Base-by-base conservation (phyloP, 768 basidiomycete species). In the Sarcodon aspratus region DNA sequence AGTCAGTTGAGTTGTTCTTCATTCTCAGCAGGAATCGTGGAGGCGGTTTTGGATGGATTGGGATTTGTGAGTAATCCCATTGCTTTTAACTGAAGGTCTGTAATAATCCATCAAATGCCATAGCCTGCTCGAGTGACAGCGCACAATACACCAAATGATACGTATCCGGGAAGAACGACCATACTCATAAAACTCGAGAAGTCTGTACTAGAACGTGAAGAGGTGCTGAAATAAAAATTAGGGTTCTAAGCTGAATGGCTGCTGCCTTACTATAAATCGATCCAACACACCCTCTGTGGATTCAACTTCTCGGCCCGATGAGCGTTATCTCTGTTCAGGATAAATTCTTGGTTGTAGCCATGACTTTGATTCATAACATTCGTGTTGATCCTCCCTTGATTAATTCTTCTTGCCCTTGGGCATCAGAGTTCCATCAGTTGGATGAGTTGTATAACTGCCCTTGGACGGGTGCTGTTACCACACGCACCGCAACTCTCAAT, bases 91-190 rank as follows among this genome's bases (percentile, higher is more conserved):
- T 53, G 7, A 45, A 43, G 54, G 11, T 11, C 15, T 18, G 50
- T 40, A 52, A 18, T 49, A 13, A 43, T 33, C 1, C 46, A 27
- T 7, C 15, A 13, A 13, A 9, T 48, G 17, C 9, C 33, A 17
- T 59, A 98, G 95, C 95, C 96, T 31, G 92, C 95, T 8, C 76
- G 95, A 56, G 96, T 98, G 31, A 98, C 96, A 0, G 93, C 95
- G 0, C 96, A 98, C 62, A 84, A 83, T 50, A 95, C 96, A 1
- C 86, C 93, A 5, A 90, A 77, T 0, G 69, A 82, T 9, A 81
- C 85, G 50, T 78, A 74, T 59, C 90, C 94, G 3, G 78, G 80
- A 46, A 78, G 93, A 47, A 96, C 85, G 5, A 95, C 94, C n/a
- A 93, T 99, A 50, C 77, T 99, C 47, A 95, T 99, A 69, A 98